Evolutionary conservation across 305 asterid species (phyloP).

Genomic region (Solanum aculeatissimum): DNA sequence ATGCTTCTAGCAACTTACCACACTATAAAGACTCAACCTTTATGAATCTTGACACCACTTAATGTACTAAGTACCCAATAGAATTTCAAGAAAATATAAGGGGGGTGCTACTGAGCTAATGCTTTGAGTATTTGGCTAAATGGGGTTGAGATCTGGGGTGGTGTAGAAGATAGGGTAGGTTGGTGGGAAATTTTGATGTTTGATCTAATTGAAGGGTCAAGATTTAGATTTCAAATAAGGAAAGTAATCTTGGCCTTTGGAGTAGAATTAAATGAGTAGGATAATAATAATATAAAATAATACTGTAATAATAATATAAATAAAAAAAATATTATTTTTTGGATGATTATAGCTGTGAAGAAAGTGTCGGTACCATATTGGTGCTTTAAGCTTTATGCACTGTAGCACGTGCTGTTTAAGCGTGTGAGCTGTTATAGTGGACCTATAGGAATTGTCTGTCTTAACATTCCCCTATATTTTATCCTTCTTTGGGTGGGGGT

Average conservation of each 20-base stretch:
- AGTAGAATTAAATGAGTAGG: constrained; percentile 3
- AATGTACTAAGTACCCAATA: background rate
- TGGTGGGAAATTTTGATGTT: constrained; percentile 1
- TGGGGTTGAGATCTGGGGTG: constrained; percentile 2
- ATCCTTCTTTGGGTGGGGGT: background rate
- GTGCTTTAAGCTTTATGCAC: background rate
- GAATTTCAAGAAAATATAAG: background rate
- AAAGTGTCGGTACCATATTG: constrained; percentile 30
- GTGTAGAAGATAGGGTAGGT: background rate
- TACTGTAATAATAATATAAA: background rate
- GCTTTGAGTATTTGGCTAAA: background rate
- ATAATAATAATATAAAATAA: background rate
- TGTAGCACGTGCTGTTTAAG: background rate
- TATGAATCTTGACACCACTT: background rate
- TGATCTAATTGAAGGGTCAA: constrained; percentile 25
- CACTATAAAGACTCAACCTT: background rate
- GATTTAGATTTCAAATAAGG: constrained; percentile 34
- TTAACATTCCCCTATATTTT: background rate
- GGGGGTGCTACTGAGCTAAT: background rate
- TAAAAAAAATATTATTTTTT: background rate
- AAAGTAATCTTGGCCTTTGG: constrained; percentile 15
- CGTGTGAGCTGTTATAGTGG: background rate
- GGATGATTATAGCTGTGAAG: constrained; percentile 8
- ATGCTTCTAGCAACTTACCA: background rate
- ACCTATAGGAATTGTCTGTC: background rate